Conservation (phyloP, 1,139 yeast species). For the Candida mesenterica region DNA sequence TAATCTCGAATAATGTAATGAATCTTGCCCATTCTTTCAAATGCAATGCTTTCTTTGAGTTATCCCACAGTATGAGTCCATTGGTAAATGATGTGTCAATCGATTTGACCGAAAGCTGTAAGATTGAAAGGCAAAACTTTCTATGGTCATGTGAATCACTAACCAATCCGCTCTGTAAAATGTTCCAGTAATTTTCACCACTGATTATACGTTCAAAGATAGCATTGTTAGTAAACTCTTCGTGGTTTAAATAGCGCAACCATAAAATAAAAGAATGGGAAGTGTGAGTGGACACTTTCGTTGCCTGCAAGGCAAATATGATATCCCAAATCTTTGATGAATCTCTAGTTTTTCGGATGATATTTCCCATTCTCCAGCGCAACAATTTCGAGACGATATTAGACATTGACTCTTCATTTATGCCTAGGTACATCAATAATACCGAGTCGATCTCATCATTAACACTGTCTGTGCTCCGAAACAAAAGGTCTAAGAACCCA, state of each 20-base stretch:
- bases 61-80: slow-evolving; percentile 50
- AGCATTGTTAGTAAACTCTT: slow-evolving; percentile 16
- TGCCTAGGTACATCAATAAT: slow-evolving; percentile 30
- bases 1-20: slow-evolving; percentile 71
- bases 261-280: slow-evolving; percentile 53
- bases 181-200: slow-evolving; percentile 52
- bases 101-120: slow-evolving; percentile 58
- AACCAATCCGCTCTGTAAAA: slow-evolving; percentile 56
- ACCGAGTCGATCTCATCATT: slow-evolving; percentile 21
- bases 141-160: slow-evolving; percentile 65
- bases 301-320: slow-evolving; percentile 34
- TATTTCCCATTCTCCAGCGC: slow-evolving; percentile 47
- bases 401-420: slow-evolving; percentile 33
- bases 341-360: slow-evolving; percentile 23
- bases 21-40: slow-evolving; percentile 68
- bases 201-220: slow-evolving; percentile 35
- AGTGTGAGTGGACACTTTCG: slow-evolving; percentile 29
- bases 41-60: slow-evolving; percentile 23
- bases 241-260: slow-evolving; percentile 47
- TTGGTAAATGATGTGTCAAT: slow-evolving; percentile 40
- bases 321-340: slow-evolving; percentile 42
- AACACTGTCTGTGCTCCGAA: slow-evolving; percentile 11
- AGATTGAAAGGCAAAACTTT: slow-evolving; percentile 67
- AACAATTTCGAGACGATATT: slow-evolving; percentile 34
- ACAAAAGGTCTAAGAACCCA: slow-evolving; percentile 19